Evolutionary conservation across 352 stramenopile species (phyloP), one percentile per base, ranked within the genome.

Genomic region (Phytopythium aichiense): DNA sequence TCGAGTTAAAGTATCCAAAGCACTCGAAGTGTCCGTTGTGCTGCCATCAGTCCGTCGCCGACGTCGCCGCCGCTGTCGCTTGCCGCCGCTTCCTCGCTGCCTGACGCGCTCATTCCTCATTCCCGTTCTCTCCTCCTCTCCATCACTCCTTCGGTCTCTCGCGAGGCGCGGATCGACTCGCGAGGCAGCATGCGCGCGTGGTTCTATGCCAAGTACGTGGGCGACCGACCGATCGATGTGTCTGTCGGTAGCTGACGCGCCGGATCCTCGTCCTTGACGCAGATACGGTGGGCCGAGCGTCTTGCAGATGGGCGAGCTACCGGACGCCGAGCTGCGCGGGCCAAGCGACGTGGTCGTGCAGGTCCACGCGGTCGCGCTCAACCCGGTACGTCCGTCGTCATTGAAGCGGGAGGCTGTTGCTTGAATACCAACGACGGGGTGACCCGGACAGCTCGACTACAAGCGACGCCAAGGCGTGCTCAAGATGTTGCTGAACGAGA

Each of bases 391-490:
- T 5, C 35, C 0, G 4, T 15, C 35, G 8, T 40, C 35, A 16
- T 15, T 40, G 35, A 11, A 40, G 9, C 35, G 20, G 7, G 16
- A 31, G 30, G 31, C 37, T 13, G 50, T 20, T 22, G 2, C 22
- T 56, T 22, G 31, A 5, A 20, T 16, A 50, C 18, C 55, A 22
- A 49, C 42, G 20, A 20, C 22, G 13, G n/a, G 9, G n/a, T n/a
- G 38, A 13, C 46, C 62, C 58, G 9, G 38, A n/a, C 60, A 92
- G 84, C 72, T 93, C 38, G 84, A 93, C 69, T 93, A 89, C 71
- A 93, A 93, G 68, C 73, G 81, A 23, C 81, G 84, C 7, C 75
- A 93, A 59, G 84, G 84, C 9, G 77, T 77, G 38, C 60, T 90
- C 33, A 92, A 92, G 65, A 64, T 87, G 62, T 66, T 92, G 31